Evolutionary conservation across 208 protist species (phyloP).

Genomic region (Crithidia expoeki): DNA sequence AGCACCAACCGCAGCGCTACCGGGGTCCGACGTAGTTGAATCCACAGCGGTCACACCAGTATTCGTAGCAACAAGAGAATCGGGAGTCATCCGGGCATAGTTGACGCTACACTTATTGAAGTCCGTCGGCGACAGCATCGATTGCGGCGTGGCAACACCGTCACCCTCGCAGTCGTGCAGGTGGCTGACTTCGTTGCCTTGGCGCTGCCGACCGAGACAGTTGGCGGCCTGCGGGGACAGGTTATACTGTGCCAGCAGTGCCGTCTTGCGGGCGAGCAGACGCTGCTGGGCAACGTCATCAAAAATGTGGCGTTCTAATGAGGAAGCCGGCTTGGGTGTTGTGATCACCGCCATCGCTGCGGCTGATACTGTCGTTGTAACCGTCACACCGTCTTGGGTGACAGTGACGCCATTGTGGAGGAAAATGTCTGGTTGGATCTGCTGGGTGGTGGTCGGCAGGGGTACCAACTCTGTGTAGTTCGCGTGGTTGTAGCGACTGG

Average conservation of each 20-base stretch:
- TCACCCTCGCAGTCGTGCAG: conserved; percentile 12
- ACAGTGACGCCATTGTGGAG: background rate
- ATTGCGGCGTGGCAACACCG: background rate
- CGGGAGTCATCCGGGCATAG: background rate
- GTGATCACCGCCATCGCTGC: conserved; percentile 8
- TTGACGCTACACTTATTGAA: conserved; percentile 24
- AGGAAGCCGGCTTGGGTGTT: background rate
- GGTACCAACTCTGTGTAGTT: conserved; percentile 27
- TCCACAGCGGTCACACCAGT: conserved; percentile 2
- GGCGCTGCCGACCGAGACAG: conserved; percentile 4
- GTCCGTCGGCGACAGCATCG: conserved; percentile 19
- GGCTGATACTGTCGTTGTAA: conserved; percentile 16
- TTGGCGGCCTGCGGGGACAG: conserved; percentile 24
- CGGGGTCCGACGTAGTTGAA: background rate
- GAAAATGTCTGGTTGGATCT: background rate
- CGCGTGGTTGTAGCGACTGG: conserved; percentile 38
- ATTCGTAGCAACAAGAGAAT: too few relatives aligned
- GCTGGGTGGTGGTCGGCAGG: conserved; percentile 23
- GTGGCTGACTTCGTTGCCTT: conserved; percentile 3
- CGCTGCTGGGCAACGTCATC: conserved; percentile 13
- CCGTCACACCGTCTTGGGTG: conserved; percentile 1
- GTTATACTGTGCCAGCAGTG: conserved; percentile 26
- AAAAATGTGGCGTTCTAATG: background rate
- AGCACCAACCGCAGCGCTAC: background rate
- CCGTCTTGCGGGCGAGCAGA: conserved; percentile 17